Base-by-base conservation (phyloP, 1,284 basidiomycete genomes). In the Ceratobasidium sp. region DNA sequence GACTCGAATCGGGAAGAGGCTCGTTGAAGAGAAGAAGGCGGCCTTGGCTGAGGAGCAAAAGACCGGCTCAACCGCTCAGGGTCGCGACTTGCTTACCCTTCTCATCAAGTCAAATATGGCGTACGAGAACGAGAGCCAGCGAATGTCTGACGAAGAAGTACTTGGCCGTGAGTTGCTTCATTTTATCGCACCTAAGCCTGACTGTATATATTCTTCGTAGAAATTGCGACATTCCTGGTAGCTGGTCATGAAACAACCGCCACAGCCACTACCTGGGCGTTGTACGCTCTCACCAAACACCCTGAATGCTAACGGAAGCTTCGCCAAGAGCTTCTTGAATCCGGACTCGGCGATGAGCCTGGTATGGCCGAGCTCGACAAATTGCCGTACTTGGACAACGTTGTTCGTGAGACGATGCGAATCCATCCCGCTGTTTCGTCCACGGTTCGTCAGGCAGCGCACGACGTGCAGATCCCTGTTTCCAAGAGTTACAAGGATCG, bases 191-290 rank as follows among this genome's bases (percentile, higher is more conserved):
- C 81, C 46, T 52, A 18, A 70, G 30, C 23, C 35, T 48, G 3
- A 86, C 85, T 0, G 84, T 85, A 38, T 38, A 2, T n/a, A 1
- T 41, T 20, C 4, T 14, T 33, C 12, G 2, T 35, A 80, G 79
- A 80, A 68, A 80, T 80, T 20, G 64, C 79, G 5, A 80, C 78
- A 20, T 80, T 80, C 65, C 50, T 80, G 23, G 38, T 69, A n/a
- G 79, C 79, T 4, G 94, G 94, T 0, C 93, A 95, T 83, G 94
- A 96, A 82, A 96, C 95, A 0, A 87, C 86, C 0, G 89, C 89
- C 1, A 87, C 85, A 0, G 84, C 87, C 0, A 81, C 87, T 0
- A 86, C 86, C 3, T 89, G 88, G 88, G 84, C 84, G 20, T 80
- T 88, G 0, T 85, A 85, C 79, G 81, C 83, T 14, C 84, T 89